Conservation (phyloP, 306 rosid genomes). For the Argentina anserina region DNA sequence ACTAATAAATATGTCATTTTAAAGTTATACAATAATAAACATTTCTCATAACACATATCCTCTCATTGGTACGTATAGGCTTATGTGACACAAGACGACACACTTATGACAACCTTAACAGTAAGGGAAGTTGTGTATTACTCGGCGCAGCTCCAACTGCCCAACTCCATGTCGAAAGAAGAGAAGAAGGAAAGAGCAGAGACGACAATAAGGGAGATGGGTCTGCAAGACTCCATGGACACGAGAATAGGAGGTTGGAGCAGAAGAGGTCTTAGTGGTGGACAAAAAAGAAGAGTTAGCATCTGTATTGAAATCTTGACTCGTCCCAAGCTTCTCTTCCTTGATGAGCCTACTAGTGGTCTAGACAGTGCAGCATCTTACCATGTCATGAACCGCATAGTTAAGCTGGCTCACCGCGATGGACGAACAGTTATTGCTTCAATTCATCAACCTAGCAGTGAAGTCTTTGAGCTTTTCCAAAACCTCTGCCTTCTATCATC, state of each 20-base stretch:
- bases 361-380: constrained; percentile 75
- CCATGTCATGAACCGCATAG: constrained; percentile 58
- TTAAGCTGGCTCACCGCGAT: constrained; percentile 33
- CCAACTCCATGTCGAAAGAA: constrained; percentile 46
- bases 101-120: constrained; percentile 51
- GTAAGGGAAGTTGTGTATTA: constrained; percentile 48
- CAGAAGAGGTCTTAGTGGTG: constrained; percentile 56
- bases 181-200: constrained; percentile 63
- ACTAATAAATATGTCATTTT: too few relatives aligned
- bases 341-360: constrained; percentile 81
- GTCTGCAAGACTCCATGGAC: constrained; percentile 47
- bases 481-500: constrained; percentile 42
- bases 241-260: constrained; percentile 67
- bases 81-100: constrained; percentile 65
- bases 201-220: constrained; percentile 53
- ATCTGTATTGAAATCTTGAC: constrained; percentile 69
- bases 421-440: constrained; percentile 57
- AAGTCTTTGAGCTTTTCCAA: constrained; percentile 54
- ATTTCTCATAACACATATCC: neutral
- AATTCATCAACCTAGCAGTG: constrained; percentile 71
- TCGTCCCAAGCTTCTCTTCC: constrained; percentile 57
- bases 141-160: constrained; percentile 63
- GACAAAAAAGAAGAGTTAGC: constrained; percentile 69
- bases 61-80: constrained; percentile 35
- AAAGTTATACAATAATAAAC: too few relatives aligned